These are phyloP conservation scores for Aspergillus aculeatus DNA, from an alignment of 2,329 filamentous ascomycete genomes.

Conservation along the genomic window DNA sequence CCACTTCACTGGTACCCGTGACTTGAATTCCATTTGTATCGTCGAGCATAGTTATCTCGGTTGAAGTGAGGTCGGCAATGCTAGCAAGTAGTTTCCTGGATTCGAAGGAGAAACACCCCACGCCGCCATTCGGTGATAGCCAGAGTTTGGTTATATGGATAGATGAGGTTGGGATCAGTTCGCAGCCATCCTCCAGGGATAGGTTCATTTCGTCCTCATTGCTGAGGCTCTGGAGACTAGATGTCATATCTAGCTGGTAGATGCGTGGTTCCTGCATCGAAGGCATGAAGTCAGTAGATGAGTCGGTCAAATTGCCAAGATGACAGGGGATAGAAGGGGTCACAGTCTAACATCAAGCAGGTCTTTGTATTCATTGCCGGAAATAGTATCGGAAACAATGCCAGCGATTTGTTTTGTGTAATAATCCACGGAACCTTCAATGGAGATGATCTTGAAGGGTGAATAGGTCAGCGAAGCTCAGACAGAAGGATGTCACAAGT, in stretches of 20 bases:
- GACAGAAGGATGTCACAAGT: too few relatives aligned
- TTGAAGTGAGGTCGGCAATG: conserved; percentile 28
- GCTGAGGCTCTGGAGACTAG: conserved; percentile 12
- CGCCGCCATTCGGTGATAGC: conserved; percentile 20
- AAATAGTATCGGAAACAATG: conserved; percentile 25
- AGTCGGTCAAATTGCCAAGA: not conserved
- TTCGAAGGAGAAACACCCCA: conserved; percentile 25
- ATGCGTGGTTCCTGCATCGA: conserved; percentile 27
- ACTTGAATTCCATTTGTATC: conserved; percentile 26
- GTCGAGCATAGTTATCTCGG: conserved; percentile 24
- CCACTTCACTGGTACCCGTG: conserved; percentile 19
- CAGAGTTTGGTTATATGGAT: conserved; percentile 24
- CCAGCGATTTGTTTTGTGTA: conserved; percentile 12
- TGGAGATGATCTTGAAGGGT: conserved; percentile 24
- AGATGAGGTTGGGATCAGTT: conserved; percentile 12
- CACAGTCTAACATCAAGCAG: conserved; percentile 31
- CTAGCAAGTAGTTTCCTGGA: conserved; percentile 20
- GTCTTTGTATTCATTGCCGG: conserved; percentile 31
- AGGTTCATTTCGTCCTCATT: conserved; percentile 11
- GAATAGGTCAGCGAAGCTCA: not conserved
- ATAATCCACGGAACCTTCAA: conserved; percentile 23
- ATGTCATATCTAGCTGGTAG: conserved; percentile 25
- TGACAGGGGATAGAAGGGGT: not conserved
- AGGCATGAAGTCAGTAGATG: not conserved
- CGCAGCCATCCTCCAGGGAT: conserved; percentile 16